Evolutionary conservation across 495 filamentous ascomycete genomes (phyloP), one percentile per base, ranked within the genome.

Genomic region (Hyaloscypha bicolor): DNA sequence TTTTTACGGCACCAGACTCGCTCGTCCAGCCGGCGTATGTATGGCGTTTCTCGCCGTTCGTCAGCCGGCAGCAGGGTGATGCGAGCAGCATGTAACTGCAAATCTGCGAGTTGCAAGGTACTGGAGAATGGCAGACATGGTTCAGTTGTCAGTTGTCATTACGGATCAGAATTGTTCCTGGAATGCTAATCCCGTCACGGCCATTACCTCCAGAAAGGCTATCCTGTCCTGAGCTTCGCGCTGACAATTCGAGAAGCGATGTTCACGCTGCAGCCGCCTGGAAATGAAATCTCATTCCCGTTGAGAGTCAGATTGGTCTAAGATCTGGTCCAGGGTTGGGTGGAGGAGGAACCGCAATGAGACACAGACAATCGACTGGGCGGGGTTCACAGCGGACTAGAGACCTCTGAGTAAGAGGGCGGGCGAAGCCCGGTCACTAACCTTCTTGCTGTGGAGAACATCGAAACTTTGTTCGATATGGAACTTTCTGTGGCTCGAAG

Each of bases 251-350:
- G 51, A 37, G 59, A 48, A 48, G 37, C 30, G 51, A 56, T 21
- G 2, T 32, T 65, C 63, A 65, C 63, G 63, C 63, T 59, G 32
- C 53, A 59, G 55, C 63, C 63, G 63, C 63, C 63, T 52, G 55
- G 4, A 53, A 57, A 66, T 66, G 4, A 53, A 57, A 66, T 66
- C n/a, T 33, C 29, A 22, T 56, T 56, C 53, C 53, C 42, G 42
- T 48, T 14, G 11, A 48, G 9, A 16, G 42, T 48, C 42, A 48
- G 42, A 48, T 48, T 63, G 25, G 45, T 39, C 60, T 63, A 33
- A 53, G 60, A 39, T 64, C 31, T n/a, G 29, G n/a, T 9, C 33
- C 51, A 55, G 29, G 21, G 52, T 37, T 64, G 48, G 31, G 45
- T 4, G 21, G n/a, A 14, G 21, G n/a, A 14, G 1, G 42, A 48